Evolutionary conservation across 371 early-diverging fungal species (phyloP), one percentile per base, ranked within the genome.

Genomic region (Blakeslea trispora): DNA sequence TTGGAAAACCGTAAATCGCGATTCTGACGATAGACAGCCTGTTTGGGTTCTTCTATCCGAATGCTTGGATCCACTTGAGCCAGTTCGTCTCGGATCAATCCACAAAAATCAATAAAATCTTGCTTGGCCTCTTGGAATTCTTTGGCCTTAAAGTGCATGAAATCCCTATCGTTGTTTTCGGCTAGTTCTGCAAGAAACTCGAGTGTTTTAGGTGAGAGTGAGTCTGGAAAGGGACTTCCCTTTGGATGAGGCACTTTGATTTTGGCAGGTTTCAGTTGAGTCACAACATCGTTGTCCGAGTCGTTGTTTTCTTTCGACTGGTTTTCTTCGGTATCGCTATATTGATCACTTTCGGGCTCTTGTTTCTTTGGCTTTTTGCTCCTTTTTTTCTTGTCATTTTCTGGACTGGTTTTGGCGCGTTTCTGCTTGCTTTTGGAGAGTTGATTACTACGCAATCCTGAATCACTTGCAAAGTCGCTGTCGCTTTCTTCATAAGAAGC

Each of bases 1-100:
- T 82, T 84, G 0, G 82, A 76, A 46, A 84, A 84, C 17, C 84
- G 75, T 9, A 84, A 43, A 54, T 84, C 84, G 4, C 84, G 80
- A 45, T 82, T 77, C 49, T 80, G 76, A 6, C 84, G 57, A 63
- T 78, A 80, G 34, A 84, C 70, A 0, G 81, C 70, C 15, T 77
- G 49, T 47, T 74, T 77, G n/a, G 81, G 67, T 17, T 76, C 74
- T 45, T 77, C 74, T 3, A 74, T 63, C 42, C 71, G 47, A 28
- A 76, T 65, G 8, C 75, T 72, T 3, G 75, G 75, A 46, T 84
- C 84, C 1, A 77, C 53, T 15, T 74, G 67, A 31, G 68, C 64
- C 1, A 82, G 43, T 19, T 81, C 77, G 10, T 64, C 60, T 37
- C 71, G 73, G 23, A 80, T 18, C 55, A 73, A 61, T 0, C 74